Evolutionary conservation across 2,329 filamentous ascomycete genomes (phyloP), one percentile per base, ranked within the genome.

Genomic region (Arthroderma sp.): DNA sequence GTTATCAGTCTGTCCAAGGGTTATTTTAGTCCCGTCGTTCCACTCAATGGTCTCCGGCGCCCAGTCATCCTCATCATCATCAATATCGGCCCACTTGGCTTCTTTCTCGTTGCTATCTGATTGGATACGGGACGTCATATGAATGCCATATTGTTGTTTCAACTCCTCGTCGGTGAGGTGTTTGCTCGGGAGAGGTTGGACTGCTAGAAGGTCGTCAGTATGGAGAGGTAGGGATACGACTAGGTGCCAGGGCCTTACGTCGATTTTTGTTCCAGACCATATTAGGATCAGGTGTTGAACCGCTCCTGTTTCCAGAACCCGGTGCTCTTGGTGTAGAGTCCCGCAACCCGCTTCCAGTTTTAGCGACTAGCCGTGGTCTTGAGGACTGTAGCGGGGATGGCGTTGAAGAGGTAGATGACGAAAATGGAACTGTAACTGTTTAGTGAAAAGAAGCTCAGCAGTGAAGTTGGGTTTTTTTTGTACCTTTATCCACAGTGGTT

Each of bases 241-340:
- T 22, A 22, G 15, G 15, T 22, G 15, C 15, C 15, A 22, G 15
- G 44, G 31, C 54, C 68, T 55, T 68, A 70, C 75, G 75, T 63
- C 76, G 70, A 57, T 81, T 81, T 62, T 78, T 80, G 57, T 81
- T 81, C 78, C 78, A 81, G 42, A 81, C 78, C 61, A 78, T 77
- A 60, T 70, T 78, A n/a, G 75, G 75, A 61, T 81, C 77, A 41
- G 78, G 77, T n/a, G 73, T 75, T 51, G 61, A 61, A 44, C 69
- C 68, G 46, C 66, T 66, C 47, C 66, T 64, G 40, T 64, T 66
- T 44, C 64, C 63, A 45, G 57, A 61, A 45, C 71, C 61, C 40
- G 65, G 64, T 27, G 68, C 53, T 47, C 74, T 74, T 33, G 71
- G 68, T 38, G 71, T 56, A 11, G 68, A 66, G 49, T 73, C 71